Evolutionary conservation across 306 rosid genomes (phyloP), one percentile per base, ranked within the genome.

Genomic region (Macrotyloma uniflorum): DNA sequence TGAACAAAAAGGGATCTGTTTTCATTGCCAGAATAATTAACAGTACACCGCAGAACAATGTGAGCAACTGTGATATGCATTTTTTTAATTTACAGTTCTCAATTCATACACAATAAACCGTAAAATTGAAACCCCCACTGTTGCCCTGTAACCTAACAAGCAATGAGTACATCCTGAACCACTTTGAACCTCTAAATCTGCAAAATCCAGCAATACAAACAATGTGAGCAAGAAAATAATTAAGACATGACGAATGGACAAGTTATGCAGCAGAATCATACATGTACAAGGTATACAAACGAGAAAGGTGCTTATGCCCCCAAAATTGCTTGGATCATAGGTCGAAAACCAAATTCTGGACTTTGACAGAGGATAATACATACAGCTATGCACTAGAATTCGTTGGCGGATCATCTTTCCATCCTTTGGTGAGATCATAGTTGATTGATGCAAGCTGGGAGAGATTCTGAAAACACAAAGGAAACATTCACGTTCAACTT

Each of bases 401-500:
- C 46, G 90, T 12, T 10, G 91, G 70, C 2, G 89, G 89, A 30
- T 96, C 99, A 40, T 93, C 98, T 88, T 93, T 91, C 85, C 76
- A 91, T 83, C 97, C 98, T 87, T 96, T 93, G 26, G 94, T 82
- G 72, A 96, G 89, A 82, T 96, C 99, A 61, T 96, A 96, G 88
- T 96, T 96, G 96, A 96, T 96, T 75, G 99, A 96, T 26, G 97
- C 99, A 78, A 96, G 97, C 96, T 96, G 97, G 49, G 99, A 96
- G 82, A 96, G 98, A 87, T 96, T 96, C 99, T 96, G 93, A 69
- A 59, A 83, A 82, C 68, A 85, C 88, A 84, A 78, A 75, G 69
- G 53, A 85, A 72, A 67, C 50, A 77, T 12, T 18, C 67, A 24
- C 36, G 28, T 59, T 18, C 20, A 69, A 78, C 46, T 18, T 13